Conservation (phyloP, 352 stramenopile species). For the Phytophthora agathidicida region DNA sequence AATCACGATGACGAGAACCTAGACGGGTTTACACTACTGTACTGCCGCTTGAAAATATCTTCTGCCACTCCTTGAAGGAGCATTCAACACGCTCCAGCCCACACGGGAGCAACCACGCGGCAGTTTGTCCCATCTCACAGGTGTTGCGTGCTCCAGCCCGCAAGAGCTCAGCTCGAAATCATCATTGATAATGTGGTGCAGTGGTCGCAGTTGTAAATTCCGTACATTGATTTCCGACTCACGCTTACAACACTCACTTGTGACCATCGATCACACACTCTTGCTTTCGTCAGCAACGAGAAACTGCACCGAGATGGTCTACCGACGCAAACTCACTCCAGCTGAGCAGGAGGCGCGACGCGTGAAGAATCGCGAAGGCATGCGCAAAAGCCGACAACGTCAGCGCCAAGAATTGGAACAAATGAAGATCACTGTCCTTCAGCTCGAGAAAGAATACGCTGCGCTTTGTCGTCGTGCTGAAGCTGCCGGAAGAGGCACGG, state of each 20-base stretch:
- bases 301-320: not conserved
- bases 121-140: too few species aligned
- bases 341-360: constrained; percentile 15
- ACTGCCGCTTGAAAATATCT: too few species aligned
- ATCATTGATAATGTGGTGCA: constrained; percentile 3
- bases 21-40: too few species aligned
- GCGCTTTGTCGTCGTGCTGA: constrained; percentile 23
- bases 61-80: too few species aligned
- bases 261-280: not conserved
- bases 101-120: too few species aligned
- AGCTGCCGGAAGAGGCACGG: not conserved
- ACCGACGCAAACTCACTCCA: constrained; percentile 3
- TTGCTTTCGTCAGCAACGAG: not conserved
- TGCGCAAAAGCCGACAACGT: constrained; percentile 36
- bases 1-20: too few species aligned
- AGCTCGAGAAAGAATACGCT: constrained; percentile 42
- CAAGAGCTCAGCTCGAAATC: too few species aligned
- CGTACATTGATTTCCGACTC: too few species aligned
- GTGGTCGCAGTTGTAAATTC: too few species aligned
- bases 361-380: constrained; percentile 40
- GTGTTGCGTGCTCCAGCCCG: too few species aligned
- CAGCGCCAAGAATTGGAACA: constrained; percentile 37
- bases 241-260: too few species aligned
- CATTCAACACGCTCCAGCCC: too few species aligned
- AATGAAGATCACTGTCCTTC: constrained; percentile 27